phyloP scores from a whole-genome alignment of 2,329 filamentous ascomycete species.

The Microcyclospora tardicrescens region DNA sequence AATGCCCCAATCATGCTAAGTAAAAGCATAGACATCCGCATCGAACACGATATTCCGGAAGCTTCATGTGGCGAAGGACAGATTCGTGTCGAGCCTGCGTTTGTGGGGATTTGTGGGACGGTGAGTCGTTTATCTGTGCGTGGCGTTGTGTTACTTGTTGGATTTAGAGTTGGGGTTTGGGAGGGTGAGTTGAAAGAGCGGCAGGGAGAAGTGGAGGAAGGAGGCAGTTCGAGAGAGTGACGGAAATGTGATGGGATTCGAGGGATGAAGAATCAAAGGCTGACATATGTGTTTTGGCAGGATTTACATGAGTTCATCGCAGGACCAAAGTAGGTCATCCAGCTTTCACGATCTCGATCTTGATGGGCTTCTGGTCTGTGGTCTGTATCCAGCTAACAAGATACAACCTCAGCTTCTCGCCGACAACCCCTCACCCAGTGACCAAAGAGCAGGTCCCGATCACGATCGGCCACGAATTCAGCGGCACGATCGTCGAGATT shows the following conservation, averaged over 20 bases:
- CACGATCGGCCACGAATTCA: slow-evolving; percentile 53
- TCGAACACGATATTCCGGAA: slow-evolving; percentile 37
- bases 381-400: too few species aligned
- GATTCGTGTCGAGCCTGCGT: slow-evolving; percentile 33
- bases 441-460: slow-evolving; percentile 46
- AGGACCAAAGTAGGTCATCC: slow-evolving; percentile 20
- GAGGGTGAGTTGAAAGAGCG: too few species aligned
- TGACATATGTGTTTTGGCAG: too few species aligned
- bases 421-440: slow-evolving; percentile 41
- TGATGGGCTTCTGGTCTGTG: too few species aligned
- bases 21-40: slow-evolving; percentile 42
- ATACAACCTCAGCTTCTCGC: slow-evolving; percentile 37
- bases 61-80: slow-evolving; percentile 38
- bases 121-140: too few species aligned
- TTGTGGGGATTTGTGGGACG: slow-evolving; percentile 43
- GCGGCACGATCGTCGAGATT: slow-evolving; percentile 46
- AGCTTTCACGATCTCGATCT: background rate
- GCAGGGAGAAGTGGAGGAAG: too few species aligned
- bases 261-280: too few species aligned
- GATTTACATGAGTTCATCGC: slow-evolving; percentile 43
- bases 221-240: background rate
- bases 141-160: too few species aligned
- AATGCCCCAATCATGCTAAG: too few species aligned
- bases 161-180: too few species aligned
- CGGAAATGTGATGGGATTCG: too few species aligned